A percentile compares a stretch with the other conserved stretches of the same genome.
phyloP scores from a whole-genome alignment of 345 rosid genomes.

The Murraya paniculata region DNA sequence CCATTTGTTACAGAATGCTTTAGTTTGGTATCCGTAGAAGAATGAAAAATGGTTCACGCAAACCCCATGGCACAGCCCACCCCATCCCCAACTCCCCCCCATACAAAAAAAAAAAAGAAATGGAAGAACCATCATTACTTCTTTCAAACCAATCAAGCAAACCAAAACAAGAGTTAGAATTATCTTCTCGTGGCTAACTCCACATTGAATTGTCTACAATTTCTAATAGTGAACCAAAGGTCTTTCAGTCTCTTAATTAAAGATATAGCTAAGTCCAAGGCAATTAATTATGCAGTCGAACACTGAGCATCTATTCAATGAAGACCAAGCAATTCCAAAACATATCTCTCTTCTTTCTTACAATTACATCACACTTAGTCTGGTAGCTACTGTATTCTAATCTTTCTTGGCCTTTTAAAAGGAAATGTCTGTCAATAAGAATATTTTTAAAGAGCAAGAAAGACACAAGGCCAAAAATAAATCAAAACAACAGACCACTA shows the following conservation, averaged over 20 bases:
- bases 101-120: too few relatives aligned
- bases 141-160: too few relatives aligned
- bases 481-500: not conserved
- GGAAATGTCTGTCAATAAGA: not conserved
- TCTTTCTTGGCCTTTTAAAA: not conserved
- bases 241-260: not conserved
- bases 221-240: too few relatives aligned
- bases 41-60: too few relatives aligned
- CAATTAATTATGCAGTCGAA: not conserved
- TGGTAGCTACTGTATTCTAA: not conserved
- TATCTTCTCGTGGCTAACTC: too few relatives aligned
- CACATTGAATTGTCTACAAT: too few relatives aligned
- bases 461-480: not conserved
- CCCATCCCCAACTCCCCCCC: too few relatives aligned
- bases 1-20: not conserved
- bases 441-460: not conserved
- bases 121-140: too few relatives aligned
- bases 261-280: not conserved
- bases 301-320: not conserved
- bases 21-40: too few relatives aligned
- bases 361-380: not conserved
- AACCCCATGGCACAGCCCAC: too few relatives aligned
- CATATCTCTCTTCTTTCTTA: not conserved
- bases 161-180: too few relatives aligned
- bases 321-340: not conserved